Conservation (phyloP, 129 eudicot species). For the Chrysanthemum seticuspe region DNA sequence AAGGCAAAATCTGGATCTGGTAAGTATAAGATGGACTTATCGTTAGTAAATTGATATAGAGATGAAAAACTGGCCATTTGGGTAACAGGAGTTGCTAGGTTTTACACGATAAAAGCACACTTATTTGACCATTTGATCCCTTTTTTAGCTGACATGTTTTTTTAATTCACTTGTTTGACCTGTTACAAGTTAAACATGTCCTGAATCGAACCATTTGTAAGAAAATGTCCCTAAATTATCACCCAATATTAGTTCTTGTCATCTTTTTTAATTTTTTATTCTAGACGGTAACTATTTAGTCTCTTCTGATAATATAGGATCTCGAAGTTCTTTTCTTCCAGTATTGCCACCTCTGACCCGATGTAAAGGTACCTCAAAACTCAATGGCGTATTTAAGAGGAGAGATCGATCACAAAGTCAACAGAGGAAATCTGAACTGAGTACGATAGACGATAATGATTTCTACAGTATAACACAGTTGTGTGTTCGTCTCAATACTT, state of each 20-base stretch:
- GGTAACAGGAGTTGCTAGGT: background rate
- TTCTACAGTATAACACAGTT: conserved; percentile 45
- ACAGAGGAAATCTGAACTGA: conserved; percentile 45
- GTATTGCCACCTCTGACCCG: conserved; percentile 72
- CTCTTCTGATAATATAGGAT: conserved; percentile 44
- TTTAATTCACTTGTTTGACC: conserved; percentile 2
- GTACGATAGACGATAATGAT: conserved; percentile 35
- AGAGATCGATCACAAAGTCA: conserved; percentile 51
- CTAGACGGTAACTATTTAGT: conserved; percentile 1
- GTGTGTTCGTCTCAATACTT: conserved; percentile 74
- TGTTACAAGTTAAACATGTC: background rate
- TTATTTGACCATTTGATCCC: background rate
- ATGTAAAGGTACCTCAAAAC: conserved; percentile 65
- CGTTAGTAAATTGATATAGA: background rate
- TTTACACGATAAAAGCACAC: background rate
- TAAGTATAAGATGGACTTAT: conserved; percentile 35
- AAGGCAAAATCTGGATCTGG: conserved; percentile 87
- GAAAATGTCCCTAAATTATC: background rate
- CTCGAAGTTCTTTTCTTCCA: conserved; percentile 55
- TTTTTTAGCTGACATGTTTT: background rate
- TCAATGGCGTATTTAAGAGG: conserved; percentile 60
- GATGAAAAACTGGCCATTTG: background rate
- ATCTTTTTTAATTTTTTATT: background rate
- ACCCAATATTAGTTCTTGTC: background rate
- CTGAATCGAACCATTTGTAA: background rate